A percentile compares a stretch with the other conserved stretches of the same genome.
These are phyloP conservation scores for Violaceomyces palustris DNA, from an alignment of 1,284 basidiomycete species.

Conservation along the genomic window DNA sequence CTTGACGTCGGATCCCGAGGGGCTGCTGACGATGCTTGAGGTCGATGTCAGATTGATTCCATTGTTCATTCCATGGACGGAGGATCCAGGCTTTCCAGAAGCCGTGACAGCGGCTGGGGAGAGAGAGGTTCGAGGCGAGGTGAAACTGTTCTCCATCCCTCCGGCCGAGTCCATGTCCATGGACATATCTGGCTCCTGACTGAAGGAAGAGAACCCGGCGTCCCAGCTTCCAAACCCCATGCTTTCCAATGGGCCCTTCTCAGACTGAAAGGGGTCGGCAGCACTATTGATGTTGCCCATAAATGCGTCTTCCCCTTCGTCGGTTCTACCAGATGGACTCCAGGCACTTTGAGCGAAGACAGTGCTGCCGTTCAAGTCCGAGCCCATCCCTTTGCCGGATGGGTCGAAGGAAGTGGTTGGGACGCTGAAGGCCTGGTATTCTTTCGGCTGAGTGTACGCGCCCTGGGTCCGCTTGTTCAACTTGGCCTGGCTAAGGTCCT, in stretches of 20 bases:
- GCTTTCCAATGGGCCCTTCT: slow-evolving; percentile 1
- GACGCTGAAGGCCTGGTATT: slow-evolving; percentile 4
- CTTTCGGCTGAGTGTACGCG: background rate
- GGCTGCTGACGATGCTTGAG: slow-evolving; percentile 2
- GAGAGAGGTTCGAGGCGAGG: slow-evolving; percentile 22
- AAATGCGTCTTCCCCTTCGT: background rate
- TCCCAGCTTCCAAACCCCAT: slow-evolving; percentile 28
- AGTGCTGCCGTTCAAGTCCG: background rate
- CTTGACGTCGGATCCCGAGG: slow-evolving; percentile 23
- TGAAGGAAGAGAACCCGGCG: slow-evolving; percentile 7
- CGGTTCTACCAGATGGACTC: slow-evolving; percentile 5
- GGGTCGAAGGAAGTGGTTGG: background rate
- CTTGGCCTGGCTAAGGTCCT: slow-evolving; percentile 8
- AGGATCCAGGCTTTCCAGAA: background rate
- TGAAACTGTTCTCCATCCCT: slow-evolving; percentile 24
- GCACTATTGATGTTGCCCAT: slow-evolving; percentile 2
- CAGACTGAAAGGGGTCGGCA: background rate
- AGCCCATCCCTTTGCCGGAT: background rate
- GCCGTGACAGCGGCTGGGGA: slow-evolving; percentile 11
- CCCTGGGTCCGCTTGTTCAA: background rate
- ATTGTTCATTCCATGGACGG: background rate
- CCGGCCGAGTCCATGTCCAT: slow-evolving; percentile 30
- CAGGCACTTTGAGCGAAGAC: slow-evolving; percentile 22
- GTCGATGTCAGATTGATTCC: background rate
- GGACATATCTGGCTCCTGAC: slow-evolving; percentile 15